These are phyloP conservation scores for Psophocarpus tetragonolobus DNA, from an alignment of 306 rosid species.

Conservation along the genomic window DNA sequence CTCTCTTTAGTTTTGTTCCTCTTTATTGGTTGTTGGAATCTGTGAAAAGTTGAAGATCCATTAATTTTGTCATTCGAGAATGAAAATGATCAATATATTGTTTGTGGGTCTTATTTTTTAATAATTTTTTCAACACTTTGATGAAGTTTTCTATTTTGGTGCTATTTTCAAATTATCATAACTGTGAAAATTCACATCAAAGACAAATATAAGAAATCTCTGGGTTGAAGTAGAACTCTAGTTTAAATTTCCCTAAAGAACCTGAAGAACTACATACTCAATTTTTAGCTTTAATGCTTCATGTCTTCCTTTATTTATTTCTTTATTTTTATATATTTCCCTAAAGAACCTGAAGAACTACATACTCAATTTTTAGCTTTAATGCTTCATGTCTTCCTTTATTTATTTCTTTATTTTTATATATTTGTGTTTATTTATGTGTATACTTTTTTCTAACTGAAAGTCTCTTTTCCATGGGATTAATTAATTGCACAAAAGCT, in stretches of 20 bases:
- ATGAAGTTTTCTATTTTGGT: not conserved
- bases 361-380: not conserved
- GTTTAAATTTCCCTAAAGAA: not conserved
- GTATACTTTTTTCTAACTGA: not conserved
- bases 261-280: not conserved
- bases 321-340: not conserved
- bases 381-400: not conserved
- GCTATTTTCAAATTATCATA: not conserved
- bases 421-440: not conserved
- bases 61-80: not conserved
- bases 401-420: not conserved
- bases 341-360: not conserved
- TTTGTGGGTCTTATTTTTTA: no score
- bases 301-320: not conserved
- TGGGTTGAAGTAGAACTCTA: not conserved
- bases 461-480: not conserved
- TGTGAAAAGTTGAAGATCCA: slow-evolving; percentile 2
- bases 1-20: not conserved
- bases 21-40: not conserved
- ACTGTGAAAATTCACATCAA: not conserved
- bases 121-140: not conserved
- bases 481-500: not conserved
- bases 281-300: not conserved
- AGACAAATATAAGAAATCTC: not conserved
- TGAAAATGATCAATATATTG: not conserved